These are phyloP conservation scores for Sphaerosporella brunnea DNA, from an alignment of 495 filamentous ascomycete genomes.

Conservation along the genomic window DNA sequence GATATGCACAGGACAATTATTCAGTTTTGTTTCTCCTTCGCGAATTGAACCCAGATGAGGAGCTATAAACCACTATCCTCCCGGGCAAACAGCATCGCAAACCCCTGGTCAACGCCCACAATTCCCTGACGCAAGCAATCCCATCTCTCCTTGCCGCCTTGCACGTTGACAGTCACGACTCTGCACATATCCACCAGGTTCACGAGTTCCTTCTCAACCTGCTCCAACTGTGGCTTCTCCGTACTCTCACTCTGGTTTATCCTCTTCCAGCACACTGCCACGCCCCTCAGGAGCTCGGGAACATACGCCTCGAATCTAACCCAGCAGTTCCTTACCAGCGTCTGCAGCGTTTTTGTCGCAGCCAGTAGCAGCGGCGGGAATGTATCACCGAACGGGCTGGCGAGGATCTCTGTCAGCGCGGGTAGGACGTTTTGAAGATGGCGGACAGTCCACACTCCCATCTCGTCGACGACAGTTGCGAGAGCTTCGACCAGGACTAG, in stretches of 20 bases:
- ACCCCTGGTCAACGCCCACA: slow-evolving; percentile 3
- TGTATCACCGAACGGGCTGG: slow-evolving; percentile 50
- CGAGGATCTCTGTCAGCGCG: slow-evolving; percentile 44
- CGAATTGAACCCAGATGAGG: neutral
- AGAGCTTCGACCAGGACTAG: slow-evolving; percentile 43
- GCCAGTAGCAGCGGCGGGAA: slow-evolving; percentile 37
- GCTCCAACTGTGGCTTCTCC: slow-evolving; percentile 1
- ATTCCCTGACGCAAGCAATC: neutral
- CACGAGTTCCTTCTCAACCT: slow-evolving; percentile 10
- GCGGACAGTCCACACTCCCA: slow-evolving; percentile 54
- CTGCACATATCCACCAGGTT: slow-evolving; percentile 7
- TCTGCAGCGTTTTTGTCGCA: slow-evolving; percentile 37
- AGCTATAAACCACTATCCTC: neutral
- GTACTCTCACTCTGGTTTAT: slow-evolving; percentile 28
- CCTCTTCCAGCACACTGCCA: slow-evolving; percentile 51
- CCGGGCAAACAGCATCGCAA: slow-evolving; percentile 7
- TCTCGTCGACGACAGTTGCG: slow-evolving; percentile 33
- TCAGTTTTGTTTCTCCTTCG: neutral
- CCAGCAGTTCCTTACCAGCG: slow-evolving; percentile 52
- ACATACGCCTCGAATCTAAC: slow-evolving; percentile 46
- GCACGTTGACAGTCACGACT: slow-evolving; percentile 6
- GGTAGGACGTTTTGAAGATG: slow-evolving; percentile 60
- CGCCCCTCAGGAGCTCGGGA: slow-evolving; percentile 48
- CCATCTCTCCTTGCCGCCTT: slow-evolving; percentile 3
- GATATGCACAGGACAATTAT: no score